Evolutionary conservation across 139 green algal species (phyloP), one percentile per base, ranked within the genome.

Genomic region (Auxenochlorella pyrenoidosa): DNA sequence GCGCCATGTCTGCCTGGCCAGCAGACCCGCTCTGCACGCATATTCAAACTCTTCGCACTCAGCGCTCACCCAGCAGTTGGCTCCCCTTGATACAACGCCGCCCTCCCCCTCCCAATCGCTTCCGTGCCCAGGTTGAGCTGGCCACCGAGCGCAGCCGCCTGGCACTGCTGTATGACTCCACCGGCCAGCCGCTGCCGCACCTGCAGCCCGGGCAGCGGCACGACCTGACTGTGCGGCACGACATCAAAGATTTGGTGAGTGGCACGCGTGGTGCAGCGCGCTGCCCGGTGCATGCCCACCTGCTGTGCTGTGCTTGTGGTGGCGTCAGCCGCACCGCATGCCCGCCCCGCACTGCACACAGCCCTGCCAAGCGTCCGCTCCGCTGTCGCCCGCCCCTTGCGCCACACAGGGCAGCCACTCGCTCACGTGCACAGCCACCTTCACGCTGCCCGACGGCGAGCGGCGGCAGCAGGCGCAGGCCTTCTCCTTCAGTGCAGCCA

Each of bases 401-500:
- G 36, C 21, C 26, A 15, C 15, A 32, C 63, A 85, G 80, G 80
- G 92, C 28, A 16, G 79, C 38, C 93, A 95, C 90, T 94, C 89
- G 47, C 87, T 95, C 44, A 88, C 90, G 32, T 95, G 92, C 87
- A 91, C 87, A 22, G 84, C 91, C 32, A 58, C 51, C 34, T 95
- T 94, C 78, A 82, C 81, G 5, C 34, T 28, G 38, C 58, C 58
- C 26, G 86, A 91, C 28, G 91, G 89, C 24, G 93, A 94, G 83
- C 91, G 91, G 30, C 92, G 92, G 76, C 90, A 88, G 60, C 86
- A 93, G 51, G 91, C 89, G 1, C 84, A 88, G 75, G 71, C 58
- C 81, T 96, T 94, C 86, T 94, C 93, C 60, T 96, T 96, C 68
- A 54, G 81, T 16, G 91, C 92, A 34, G 51, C 72, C 72, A 96